Evolutionary conservation across 1,139 yeast genomes (phyloP).

Genomic region (Kodamaea suecica): DNA sequence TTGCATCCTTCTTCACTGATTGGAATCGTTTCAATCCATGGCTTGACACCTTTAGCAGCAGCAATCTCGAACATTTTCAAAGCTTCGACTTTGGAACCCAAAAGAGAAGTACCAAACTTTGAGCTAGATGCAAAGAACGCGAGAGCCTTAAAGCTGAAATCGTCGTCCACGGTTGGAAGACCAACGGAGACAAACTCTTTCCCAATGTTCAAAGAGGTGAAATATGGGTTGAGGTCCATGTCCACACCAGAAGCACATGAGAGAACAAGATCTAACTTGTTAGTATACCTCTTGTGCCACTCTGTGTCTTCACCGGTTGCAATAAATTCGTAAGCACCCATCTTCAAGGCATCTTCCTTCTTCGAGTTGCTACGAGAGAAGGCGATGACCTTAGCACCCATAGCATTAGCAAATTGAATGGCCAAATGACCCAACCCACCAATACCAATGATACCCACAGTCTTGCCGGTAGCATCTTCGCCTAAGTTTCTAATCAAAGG

Average conservation of each 20-base stretch:
- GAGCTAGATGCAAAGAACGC: conserved; percentile 29
- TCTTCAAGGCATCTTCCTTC: conserved; percentile 32
- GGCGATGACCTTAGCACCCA: conserved; percentile 42
- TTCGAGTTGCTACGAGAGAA: conserved; percentile 37
- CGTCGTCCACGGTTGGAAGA: conserved; percentile 38
- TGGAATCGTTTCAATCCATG: conserved; percentile 43
- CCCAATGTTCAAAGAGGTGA: conserved; percentile 37
- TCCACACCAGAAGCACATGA: conserved; percentile 46
- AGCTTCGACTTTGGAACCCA: conserved; percentile 54
- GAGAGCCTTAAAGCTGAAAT: conserved; percentile 26
- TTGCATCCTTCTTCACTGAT: conserved; percentile 30
- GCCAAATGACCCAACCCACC: conserved; percentile 49
- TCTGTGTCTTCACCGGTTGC: conserved; percentile 38
- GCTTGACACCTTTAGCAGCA: conserved; percentile 36
- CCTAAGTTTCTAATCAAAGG: conserved; percentile 45
- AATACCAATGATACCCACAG: conserved; percentile 48
- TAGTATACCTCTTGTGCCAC: conserved; percentile 30
- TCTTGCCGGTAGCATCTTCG: conserved; percentile 30
- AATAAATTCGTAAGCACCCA: conserved; percentile 41
- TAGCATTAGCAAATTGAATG: conserved; percentile 37
- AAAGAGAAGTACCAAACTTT: conserved; percentile 30
- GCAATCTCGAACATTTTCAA: conserved; percentile 47
- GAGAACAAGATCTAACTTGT: conserved; percentile 45
- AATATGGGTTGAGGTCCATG: conserved; percentile 28
- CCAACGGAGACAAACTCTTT: conserved; percentile 56